Percentiles rank a stretch among this genome's conserved stretches.
Evolutionary conservation across 257 asterid species (phyloP).

Genomic region (Solanum megistacrolobum): DNA sequence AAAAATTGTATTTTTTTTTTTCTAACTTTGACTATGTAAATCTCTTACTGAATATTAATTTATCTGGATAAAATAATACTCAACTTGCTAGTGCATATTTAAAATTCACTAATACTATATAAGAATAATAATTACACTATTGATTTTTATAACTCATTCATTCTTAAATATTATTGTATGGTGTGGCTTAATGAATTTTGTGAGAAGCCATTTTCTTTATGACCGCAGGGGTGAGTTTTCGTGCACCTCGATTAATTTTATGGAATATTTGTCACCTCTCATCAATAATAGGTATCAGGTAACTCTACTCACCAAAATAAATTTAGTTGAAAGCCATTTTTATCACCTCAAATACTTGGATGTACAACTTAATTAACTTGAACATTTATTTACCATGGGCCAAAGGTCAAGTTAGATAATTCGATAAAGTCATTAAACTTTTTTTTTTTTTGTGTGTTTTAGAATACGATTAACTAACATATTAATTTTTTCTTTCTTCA

Average conservation of each 20-base stretch:
- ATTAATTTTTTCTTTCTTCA: neutral
- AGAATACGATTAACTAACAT: neutral
- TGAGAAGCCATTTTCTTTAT: neutral
- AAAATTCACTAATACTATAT: neutral
- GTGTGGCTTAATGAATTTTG: neutral
- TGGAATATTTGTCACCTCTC: no score
- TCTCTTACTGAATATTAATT: neutral
- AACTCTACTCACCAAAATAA: neutral
- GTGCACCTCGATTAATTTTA: neutral
- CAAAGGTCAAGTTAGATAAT: neutral
- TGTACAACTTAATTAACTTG: neutral
- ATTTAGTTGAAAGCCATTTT: neutral
- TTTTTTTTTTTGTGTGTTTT: neutral
- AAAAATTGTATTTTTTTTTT: no score
- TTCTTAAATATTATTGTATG: neutral
- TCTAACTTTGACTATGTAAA: neutral
- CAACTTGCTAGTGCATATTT: neutral
- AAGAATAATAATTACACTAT: no score
- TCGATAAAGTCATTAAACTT: neutral
- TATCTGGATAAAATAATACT: neutral
- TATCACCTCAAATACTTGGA: neutral
- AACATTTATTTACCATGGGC: neutral
- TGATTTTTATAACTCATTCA: neutral
- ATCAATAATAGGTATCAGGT: no score
- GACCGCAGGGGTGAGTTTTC: no score